These are phyloP conservation scores for Coemansia sp. DNA, from an alignment of 192 early-diverging fungal genomes.

Conservation along the genomic window DNA sequence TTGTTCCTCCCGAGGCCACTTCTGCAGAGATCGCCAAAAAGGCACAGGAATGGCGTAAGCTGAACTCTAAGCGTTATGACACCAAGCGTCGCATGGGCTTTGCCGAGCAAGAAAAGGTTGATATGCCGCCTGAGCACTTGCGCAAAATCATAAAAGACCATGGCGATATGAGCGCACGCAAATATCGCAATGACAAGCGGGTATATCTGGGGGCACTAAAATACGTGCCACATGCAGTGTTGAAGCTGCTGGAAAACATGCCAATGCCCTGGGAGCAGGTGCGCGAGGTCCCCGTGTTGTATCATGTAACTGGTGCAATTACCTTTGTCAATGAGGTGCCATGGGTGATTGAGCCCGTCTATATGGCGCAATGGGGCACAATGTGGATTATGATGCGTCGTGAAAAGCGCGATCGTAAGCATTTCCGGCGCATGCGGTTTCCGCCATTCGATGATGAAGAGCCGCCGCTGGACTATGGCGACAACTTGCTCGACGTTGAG, in stretches of 20 bases:
- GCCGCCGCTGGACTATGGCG: constrained; percentile 97
- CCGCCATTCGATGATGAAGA: constrained; percentile 99
- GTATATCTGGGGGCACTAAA: constrained; percentile 98
- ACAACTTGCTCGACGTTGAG: constrained; percentile 97
- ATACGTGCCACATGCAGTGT: constrained; percentile 96
- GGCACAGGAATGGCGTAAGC: constrained; percentile 86
- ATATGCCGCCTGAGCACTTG: constrained; percentile 97
- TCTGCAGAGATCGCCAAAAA: constrained; percentile 55
- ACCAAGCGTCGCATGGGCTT: constrained; percentile 95
- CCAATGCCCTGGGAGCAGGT: constrained; percentile 99
- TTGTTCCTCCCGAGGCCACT: constrained; percentile 26
- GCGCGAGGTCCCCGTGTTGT: constrained; percentile 92
- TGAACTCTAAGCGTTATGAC: constrained; percentile 87
- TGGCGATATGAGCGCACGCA: constrained; percentile 98
- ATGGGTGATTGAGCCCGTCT: constrained; percentile 95
- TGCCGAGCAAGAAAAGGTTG: constrained; percentile 88
- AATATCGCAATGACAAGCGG: constrained; percentile 96
- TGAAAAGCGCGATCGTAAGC: constrained; percentile 94
- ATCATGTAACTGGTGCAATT: constrained; percentile 98
- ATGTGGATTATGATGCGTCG: constrained; percentile 99
- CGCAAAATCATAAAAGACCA: constrained; percentile 99
- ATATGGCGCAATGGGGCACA: constrained; percentile 98
- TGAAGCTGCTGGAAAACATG: constrained; percentile 98
- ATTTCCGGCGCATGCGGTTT: constrained; percentile 99
- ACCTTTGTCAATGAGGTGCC: constrained; percentile 98